phyloP scores from a whole-genome alignment of 2,329 filamentous ascomycete species.

The Pyrenophora tritici-repentis region DNA sequence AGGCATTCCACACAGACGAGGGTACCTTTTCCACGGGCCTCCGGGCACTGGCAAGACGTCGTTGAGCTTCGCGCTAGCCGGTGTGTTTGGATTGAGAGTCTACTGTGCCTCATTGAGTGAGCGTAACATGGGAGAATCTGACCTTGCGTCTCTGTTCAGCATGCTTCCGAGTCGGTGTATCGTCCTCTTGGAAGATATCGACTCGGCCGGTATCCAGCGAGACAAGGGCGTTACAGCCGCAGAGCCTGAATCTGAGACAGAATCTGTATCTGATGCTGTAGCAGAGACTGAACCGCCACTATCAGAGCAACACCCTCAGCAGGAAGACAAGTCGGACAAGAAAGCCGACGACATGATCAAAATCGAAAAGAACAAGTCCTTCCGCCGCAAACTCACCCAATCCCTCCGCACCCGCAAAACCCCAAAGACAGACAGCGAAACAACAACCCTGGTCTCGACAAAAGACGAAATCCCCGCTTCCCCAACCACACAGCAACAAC shows the following conservation, averaged over 20 bases:
- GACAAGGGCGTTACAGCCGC: constrained; percentile 16
- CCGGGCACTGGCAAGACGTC: constrained; percentile 77
- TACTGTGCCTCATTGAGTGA: constrained; percentile 61
- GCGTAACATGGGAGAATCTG: constrained; percentile 72
- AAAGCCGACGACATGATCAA: background rate
- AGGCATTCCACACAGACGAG: constrained; percentile 83
- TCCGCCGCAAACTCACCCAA: constrained; percentile 1
- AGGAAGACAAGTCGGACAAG: background rate
- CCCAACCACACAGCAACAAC: background rate
- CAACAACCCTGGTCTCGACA: constrained; percentile 4
- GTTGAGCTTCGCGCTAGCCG: constrained; percentile 50
- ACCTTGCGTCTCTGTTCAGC: constrained; percentile 56
- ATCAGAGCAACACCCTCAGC: background rate
- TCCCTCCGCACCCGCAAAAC: background rate
- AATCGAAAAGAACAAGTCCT: background rate
- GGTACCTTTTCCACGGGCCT: constrained; percentile 80
- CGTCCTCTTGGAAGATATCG: constrained; percentile 55
- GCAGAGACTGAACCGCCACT: background rate
- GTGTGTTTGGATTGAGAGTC: constrained; percentile 54
- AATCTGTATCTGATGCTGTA: background rate
- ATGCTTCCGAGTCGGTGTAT: constrained; percentile 52
- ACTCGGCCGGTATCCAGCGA: constrained; percentile 52
- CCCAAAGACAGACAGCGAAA: constrained; percentile 3
- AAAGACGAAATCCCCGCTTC: background rate
- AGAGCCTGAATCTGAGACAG: background rate